Conservation (phyloP, 768 basidiomycete genomes). For the Lepiota subincarnata region DNA sequence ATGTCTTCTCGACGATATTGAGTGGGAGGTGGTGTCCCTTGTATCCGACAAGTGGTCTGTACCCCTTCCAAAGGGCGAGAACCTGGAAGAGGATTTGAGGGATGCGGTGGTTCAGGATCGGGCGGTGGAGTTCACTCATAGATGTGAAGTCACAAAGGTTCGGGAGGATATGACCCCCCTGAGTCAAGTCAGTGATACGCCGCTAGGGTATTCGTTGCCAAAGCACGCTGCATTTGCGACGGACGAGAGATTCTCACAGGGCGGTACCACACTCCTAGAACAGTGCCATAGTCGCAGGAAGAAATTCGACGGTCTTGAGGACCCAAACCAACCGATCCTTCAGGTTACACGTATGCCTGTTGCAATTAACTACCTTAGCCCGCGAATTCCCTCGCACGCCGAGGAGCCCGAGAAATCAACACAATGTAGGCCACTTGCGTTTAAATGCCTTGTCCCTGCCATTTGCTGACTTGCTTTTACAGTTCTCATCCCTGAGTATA, state of each 20-base stretch:
- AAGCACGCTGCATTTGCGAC: slow-evolving; percentile 4
- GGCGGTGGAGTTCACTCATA: slow-evolving; percentile 68
- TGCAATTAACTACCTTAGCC: slow-evolving; percentile 57
- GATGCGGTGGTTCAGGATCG: slow-evolving; percentile 77
- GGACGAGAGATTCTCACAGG: slow-evolving; percentile 1
- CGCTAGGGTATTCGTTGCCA: slow-evolving; percentile 37
- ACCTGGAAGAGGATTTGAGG: slow-evolving; percentile 41
- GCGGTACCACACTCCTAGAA: slow-evolving; percentile 9
- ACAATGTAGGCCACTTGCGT: slow-evolving; percentile 48
- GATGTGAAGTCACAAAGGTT: slow-evolving; percentile 55
- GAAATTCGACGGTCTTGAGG: slow-evolving; percentile 55
- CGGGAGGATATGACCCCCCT: slow-evolving; percentile 68
- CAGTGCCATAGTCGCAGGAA: slow-evolving; percentile 36
- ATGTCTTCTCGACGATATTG: slow-evolving; percentile 44
- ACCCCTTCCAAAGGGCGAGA: slow-evolving; percentile 38
- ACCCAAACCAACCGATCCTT: slow-evolving; percentile 67
- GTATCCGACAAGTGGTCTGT: slow-evolving; percentile 51
- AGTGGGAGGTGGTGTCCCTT: slow-evolving; percentile 58
- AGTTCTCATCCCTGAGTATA: slow-evolving; percentile 87
- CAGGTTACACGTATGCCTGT: slow-evolving; percentile 55
- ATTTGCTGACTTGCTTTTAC: slow-evolving; percentile 7
- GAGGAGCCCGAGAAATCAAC: slow-evolving; percentile 38
- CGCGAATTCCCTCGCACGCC: slow-evolving; percentile 28
- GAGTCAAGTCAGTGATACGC: slow-evolving; percentile 62
- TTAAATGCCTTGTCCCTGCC: background rate